Conservation (phyloP, 352 stramenopile genomes). For the Detonula confervacea region DNA sequence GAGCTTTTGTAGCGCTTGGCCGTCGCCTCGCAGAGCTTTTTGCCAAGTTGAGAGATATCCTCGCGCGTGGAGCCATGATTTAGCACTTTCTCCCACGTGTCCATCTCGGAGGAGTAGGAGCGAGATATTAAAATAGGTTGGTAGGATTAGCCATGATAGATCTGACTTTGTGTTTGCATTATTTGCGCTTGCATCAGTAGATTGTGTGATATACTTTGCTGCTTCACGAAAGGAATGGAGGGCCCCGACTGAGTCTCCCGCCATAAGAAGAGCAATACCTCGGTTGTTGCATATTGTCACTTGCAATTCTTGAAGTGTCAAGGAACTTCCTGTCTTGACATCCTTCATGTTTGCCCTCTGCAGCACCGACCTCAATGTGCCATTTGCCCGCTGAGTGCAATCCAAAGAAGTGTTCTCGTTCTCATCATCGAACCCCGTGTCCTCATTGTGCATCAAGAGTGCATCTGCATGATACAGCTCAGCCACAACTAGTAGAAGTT, state of each 20-base stretch:
- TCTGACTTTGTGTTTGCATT: too few relatives aligned
- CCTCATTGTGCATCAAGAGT: slow-evolving; percentile 10
- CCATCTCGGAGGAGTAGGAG: slow-evolving; percentile 44
- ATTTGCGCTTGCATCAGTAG: too few relatives aligned
- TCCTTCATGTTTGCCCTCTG: background rate
- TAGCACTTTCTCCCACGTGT: slow-evolving; percentile 37
- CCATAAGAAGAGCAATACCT: slow-evolving; percentile 36
- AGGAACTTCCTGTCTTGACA: background rate
- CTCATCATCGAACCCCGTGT: background rate
- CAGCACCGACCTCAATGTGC: background rate
- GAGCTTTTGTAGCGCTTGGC: slow-evolving; percentile 20
- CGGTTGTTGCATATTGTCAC: slow-evolving; percentile 32
- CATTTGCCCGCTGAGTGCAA: slow-evolving; percentile 22
- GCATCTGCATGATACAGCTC: slow-evolving; percentile 44
- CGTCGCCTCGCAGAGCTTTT: slow-evolving; percentile 33
- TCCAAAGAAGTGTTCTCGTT: slow-evolving; percentile 13
- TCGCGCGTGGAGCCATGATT: slow-evolving; percentile 40
- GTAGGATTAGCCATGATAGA: slow-evolving; percentile 41
- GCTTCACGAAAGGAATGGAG: slow-evolving; percentile 43
- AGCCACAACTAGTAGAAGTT: slow-evolving; percentile 5
- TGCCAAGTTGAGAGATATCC: slow-evolving; percentile 36
- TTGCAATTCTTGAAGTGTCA: slow-evolving; percentile 32
- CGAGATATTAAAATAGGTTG: slow-evolving; percentile 53
- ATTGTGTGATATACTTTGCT: background rate
- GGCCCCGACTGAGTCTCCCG: slow-evolving; percentile 40